phyloP scores from a whole-genome alignment of 495 filamentous ascomycete species.

The Pyronema omphalodes region DNA sequence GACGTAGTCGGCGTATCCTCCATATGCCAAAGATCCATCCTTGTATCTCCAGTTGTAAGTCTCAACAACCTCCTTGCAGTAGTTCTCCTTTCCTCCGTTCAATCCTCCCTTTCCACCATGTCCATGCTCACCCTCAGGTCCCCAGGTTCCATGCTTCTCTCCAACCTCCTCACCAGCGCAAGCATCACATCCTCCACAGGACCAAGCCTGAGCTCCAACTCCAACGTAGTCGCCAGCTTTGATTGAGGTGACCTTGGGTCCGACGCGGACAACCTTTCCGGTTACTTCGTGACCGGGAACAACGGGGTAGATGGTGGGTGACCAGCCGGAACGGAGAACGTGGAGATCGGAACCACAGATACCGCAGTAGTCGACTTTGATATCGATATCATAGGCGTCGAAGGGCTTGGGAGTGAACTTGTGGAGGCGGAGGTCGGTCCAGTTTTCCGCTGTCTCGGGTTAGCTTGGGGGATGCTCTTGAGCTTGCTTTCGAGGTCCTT shows the following conservation, averaged over 20 bases:
- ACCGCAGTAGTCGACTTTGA: slow-evolving; percentile 38
- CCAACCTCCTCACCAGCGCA: slow-evolving; percentile 9
- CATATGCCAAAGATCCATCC: slow-evolving; percentile 6
- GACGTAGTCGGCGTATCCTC: slow-evolving; percentile 10
- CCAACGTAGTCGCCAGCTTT: slow-evolving; percentile 9
- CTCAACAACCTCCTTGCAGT: slow-evolving; percentile 11
- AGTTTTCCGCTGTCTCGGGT: slow-evolving; percentile 4
- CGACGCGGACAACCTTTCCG: slow-evolving; percentile 7
- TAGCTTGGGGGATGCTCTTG: neutral
- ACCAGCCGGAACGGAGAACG: slow-evolving; percentile 15
- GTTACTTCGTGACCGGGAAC: slow-evolving; percentile 13
- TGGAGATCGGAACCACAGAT: slow-evolving; percentile 36
- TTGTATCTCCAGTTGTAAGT: slow-evolving; percentile 15
- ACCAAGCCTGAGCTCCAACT: slow-evolving; percentile 15
- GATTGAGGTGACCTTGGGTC: slow-evolving; percentile 9
- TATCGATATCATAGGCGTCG: slow-evolving; percentile 38
- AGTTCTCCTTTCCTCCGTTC: slow-evolving; percentile 4
- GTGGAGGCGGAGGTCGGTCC: slow-evolving; percentile 12
- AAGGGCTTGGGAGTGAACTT: slow-evolving; percentile 41
- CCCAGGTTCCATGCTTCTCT: neutral
- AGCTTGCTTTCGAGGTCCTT: neutral
- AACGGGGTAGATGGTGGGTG: slow-evolving; percentile 10
- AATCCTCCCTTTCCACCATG: slow-evolving; percentile 6
- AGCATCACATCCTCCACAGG: slow-evolving; percentile 12
- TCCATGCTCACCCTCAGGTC: slow-evolving; percentile 8